Evolutionary conservation across 164 flowering plant species (phyloP).

Genomic region (Vitis riparia): DNA sequence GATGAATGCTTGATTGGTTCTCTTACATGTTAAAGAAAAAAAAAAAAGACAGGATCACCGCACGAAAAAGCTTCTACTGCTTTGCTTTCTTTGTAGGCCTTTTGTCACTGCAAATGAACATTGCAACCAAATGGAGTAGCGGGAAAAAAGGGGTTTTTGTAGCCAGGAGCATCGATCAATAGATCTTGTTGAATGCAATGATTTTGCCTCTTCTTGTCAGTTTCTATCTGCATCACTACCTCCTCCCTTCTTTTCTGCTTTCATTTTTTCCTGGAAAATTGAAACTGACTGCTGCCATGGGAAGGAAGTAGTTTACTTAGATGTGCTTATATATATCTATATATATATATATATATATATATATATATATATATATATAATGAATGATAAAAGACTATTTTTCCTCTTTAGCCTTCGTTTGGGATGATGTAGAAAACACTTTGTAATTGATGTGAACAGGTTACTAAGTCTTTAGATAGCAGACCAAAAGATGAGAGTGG

Average conservation of each 20-base stretch:
- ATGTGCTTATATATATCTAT: no score
- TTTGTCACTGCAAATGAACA: background rate
- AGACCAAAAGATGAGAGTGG: no score
- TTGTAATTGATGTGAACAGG: no score
- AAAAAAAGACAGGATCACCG: background rate
- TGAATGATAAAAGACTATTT: no score
- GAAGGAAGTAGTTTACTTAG: no score
- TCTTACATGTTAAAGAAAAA: background rate
- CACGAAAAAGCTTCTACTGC: background rate
- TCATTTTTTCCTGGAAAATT: background rate
- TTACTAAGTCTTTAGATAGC: no score
- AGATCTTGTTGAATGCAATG: conserved; percentile 6
- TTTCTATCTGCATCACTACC: background rate
- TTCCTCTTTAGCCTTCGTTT: no score
- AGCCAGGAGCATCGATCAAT: background rate
- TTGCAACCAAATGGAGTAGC: background rate
- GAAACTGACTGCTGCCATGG: background rate
- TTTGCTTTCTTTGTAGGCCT: background rate
- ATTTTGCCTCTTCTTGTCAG: conserved; percentile 6
- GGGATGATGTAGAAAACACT: no score
- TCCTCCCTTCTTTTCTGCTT: background rate
- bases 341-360: no score
- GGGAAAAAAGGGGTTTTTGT: background rate
- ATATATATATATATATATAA: no score
- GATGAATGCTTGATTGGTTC: conserved; percentile 1